These are phyloP conservation scores for Themeda triandra DNA, from an alignment of 176 grass and related monocot genomes.

Conservation along the genomic window DNA sequence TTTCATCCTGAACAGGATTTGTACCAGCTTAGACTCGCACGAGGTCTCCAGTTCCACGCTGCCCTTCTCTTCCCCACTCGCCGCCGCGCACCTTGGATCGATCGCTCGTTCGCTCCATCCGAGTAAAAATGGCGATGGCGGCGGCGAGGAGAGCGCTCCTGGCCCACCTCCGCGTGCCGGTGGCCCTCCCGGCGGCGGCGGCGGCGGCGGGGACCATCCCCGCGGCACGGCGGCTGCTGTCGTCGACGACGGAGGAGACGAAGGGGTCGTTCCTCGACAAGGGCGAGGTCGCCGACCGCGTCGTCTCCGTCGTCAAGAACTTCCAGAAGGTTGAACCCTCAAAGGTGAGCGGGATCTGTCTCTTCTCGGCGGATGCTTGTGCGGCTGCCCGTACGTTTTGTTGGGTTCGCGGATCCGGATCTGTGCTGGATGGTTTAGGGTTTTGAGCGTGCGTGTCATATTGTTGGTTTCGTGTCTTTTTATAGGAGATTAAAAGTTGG, in stretches of 20 bases:
- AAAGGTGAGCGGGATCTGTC: slow-evolving; percentile 41
- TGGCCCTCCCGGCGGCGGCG: slow-evolving; percentile 1
- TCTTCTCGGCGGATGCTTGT: not conserved
- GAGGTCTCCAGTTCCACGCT: not conserved
- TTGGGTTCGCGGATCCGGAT: slow-evolving; percentile 22
- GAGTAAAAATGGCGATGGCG: slow-evolving; percentile 48
- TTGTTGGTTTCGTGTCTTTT: no score
- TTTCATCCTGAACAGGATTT: not conserved
- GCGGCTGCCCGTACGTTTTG: not conserved
- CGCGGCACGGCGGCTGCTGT: slow-evolving; percentile 38
- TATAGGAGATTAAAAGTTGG: no score
- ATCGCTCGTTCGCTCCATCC: no score
- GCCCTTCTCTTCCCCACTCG: slow-evolving; percentile 25
- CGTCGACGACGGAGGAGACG: slow-evolving; percentile 44
- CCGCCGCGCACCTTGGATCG: not conserved
- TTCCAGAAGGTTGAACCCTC: slow-evolving; percentile 73
- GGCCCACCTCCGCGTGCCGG: slow-evolving; percentile 55
- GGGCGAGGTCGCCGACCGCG: slow-evolving; percentile 70
- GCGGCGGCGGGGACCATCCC: slow-evolving; percentile 9
- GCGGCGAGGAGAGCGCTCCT: slow-evolving; percentile 67
- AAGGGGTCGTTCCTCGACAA: slow-evolving; percentile 90
- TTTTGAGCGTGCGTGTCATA: not conserved
- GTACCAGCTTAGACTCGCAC: not conserved
- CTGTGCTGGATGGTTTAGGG: slow-evolving; percentile 21
- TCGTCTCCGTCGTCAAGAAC: slow-evolving; percentile 74